phyloP scores from a whole-genome alignment of 1,284 basidiomycete genomes.

The Agroathelia rolfsii region DNA sequence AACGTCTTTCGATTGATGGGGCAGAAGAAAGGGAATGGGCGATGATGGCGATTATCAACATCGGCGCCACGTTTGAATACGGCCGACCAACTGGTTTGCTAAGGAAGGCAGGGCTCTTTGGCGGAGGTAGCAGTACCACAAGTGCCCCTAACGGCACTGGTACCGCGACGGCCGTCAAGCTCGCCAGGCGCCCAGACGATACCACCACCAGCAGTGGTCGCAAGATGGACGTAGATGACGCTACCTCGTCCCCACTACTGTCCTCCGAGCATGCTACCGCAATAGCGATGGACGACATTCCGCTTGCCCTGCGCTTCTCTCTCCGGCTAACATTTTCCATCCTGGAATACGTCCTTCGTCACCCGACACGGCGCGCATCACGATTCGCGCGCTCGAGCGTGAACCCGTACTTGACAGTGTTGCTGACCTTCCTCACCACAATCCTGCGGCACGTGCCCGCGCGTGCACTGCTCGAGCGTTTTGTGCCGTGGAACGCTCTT shows the following conservation, averaged over 20 bases:
- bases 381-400: constrained; percentile 48
- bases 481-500: constrained; percentile 80
- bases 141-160: constrained; percentile 25
- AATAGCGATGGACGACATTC: constrained; percentile 30
- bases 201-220: constrained; percentile 45
- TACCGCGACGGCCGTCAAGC: constrained; percentile 27
- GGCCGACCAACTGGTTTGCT: constrained; percentile 71
- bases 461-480: constrained; percentile 56
- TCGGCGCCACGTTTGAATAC: constrained; percentile 81
- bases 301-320: constrained; percentile 62
- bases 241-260: constrained; percentile 26
- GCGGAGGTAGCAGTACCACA: constrained; percentile 23
- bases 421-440: constrained; percentile 84
- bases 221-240: constrained; percentile 63
- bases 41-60: constrained; percentile 87
- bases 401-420: constrained; percentile 81
- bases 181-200: constrained; percentile 28
- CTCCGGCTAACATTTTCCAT: constrained; percentile 75
- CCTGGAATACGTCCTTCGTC: constrained; percentile 62
- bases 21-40: constrained; percentile 87
- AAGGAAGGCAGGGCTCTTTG: constrained; percentile 41
- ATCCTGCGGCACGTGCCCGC: constrained; percentile 57
- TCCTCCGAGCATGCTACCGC: constrained; percentile 18
- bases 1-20: constrained; percentile 74
- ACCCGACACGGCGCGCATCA: constrained; percentile 52